Base-by-base conservation (phyloP, 371 early-diverging fungal genomes). In the Fennellomyces sp. region DNA sequence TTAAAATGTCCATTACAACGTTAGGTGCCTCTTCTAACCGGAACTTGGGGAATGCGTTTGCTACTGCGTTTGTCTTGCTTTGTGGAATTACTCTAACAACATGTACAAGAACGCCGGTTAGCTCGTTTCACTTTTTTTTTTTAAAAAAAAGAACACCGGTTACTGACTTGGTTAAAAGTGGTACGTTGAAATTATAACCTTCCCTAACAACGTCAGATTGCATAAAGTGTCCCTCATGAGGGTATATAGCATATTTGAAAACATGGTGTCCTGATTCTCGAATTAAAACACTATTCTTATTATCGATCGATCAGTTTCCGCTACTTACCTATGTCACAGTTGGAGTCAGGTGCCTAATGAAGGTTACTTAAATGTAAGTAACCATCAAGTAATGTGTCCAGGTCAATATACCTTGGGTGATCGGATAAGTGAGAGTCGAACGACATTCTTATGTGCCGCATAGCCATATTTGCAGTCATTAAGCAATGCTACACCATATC, bases 401-500 rank as follows among this genome's bases (percentile, higher is more conserved):
- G 4, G 2, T n/a, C 52, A 35, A 94, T 77, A 64, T 85, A 85
- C 55, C 79, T 97, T 98, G n/a, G 97, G 95, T 0, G 96, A 73
- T 5, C 96, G 83, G 36, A 98, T 70, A 15, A 98, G 63, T 1
- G 94, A 90, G 49, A 98, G 71, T 0, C 92, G 71, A 82, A 97
- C 95, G 1, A 85, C 78, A 54, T 92, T 92, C 8, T 78, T 29
- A 51, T 92, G 88, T 26, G 89, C 88, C 0, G 96, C 84, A 73
- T 92, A 93, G 6, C 93, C 91, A 63, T 92, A 95, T 61, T 92
- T 96, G 88, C 94, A 88, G 70, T 98, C 97, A 66, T 94, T 97
- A 56, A 97, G 63, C 52, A 98, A 68, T 0, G 97, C 89, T 19
- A 96, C 90, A 42, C 99, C 99, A 70, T 92, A 97, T 2, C 94